These are phyloP conservation scores for Trichoderma arundinaceum DNA, from an alignment of 2,329 filamentous ascomycete species.

Conservation along the genomic window DNA sequence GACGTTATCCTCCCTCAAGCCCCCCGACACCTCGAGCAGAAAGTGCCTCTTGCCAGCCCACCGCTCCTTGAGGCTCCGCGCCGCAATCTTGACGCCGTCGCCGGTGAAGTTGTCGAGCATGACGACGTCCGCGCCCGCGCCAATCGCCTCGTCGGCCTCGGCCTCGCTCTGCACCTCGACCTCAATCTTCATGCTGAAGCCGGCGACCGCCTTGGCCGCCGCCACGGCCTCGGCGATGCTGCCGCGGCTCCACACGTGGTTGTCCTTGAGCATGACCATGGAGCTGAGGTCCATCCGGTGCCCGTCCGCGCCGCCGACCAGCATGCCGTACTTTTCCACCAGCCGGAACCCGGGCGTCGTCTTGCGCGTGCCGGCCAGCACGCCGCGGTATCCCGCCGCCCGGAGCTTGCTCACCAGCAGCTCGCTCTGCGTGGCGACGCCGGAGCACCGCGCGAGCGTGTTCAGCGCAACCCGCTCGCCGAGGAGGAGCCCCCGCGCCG, in stretches of 20 bases:
- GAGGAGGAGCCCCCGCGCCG: slow-evolving; percentile 79
- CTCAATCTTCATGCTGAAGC: slow-evolving; percentile 93
- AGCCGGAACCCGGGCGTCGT: slow-evolving; percentile 94
- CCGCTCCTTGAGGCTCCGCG: slow-evolving; percentile 74
- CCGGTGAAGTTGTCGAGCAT: slow-evolving; percentile 97
- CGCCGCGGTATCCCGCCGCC: slow-evolving; percentile 75
- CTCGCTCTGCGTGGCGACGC: slow-evolving; percentile 75
- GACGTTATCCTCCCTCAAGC: slow-evolving; percentile 84
- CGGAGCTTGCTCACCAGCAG: slow-evolving; percentile 62
- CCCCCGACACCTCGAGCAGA: slow-evolving; percentile 90
- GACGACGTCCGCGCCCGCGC: slow-evolving; percentile 88
- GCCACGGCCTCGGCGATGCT: slow-evolving; percentile 85
- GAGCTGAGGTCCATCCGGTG: slow-evolving; percentile 89
- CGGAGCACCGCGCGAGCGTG: slow-evolving; percentile 86
- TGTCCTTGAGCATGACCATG: slow-evolving; percentile 99
- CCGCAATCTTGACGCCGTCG: slow-evolving; percentile 76
- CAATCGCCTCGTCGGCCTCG: slow-evolving; percentile 90
- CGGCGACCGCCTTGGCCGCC: slow-evolving; percentile 81
- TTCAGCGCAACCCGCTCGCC: slow-evolving; percentile 94
- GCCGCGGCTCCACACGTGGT: slow-evolving; percentile 91
- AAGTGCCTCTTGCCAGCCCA: slow-evolving; percentile 78
- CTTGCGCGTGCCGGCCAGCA: slow-evolving; percentile 93
- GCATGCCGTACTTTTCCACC: slow-evolving; percentile 98
- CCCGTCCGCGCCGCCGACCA: slow-evolving; percentile 88
- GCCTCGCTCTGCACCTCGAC: slow-evolving; percentile 90